Conservation (phyloP, 768 basidiomycete genomes). For the Agaricus subrufescens region DNA sequence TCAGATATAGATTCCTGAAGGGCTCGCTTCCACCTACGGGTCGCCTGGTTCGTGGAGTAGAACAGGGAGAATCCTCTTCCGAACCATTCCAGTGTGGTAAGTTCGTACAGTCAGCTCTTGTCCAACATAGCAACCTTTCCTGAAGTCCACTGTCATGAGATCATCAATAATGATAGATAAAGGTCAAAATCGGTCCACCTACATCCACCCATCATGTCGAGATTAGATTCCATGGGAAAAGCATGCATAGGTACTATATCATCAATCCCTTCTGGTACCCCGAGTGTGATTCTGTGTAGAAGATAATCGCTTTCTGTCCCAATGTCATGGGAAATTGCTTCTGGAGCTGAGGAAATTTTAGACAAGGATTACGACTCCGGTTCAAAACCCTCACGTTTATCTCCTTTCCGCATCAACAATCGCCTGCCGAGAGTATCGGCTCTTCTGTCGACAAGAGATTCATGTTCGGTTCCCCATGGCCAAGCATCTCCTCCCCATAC, state of each 20-base stretch:
- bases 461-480: conserved; percentile 60
- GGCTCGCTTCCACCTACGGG: conserved; percentile 20
- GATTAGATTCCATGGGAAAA: conserved; percentile 91
- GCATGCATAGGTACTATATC: conserved; percentile 78
- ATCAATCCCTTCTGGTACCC: conserved; percentile 80
- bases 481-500: conserved; percentile 50
- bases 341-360: conserved; percentile 37
- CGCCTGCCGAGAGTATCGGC: conserved; percentile 78
- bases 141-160: conserved; percentile 68
- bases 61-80: conserved; percentile 90
- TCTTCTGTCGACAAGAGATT: conserved; percentile 55
- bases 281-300: conserved; percentile 73
- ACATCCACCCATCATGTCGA: conserved; percentile 95
- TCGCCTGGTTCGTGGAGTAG: conserved; percentile 37
- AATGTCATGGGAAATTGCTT: conserved; percentile 52
- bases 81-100: conserved; percentile 87
- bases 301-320: conserved; percentile 55
- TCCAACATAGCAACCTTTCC: conserved; percentile 97
- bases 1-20: background rate
- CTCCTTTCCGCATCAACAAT: conserved; percentile 64
- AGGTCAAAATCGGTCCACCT: conserved; percentile 25
- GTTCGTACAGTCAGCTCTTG: conserved; percentile 97
- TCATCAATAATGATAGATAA: conserved; percentile 10
- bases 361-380: background rate
- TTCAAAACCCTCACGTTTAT: conserved; percentile 54